Percentiles rank a stretch among this genome's conserved stretches.
These are phyloP conservation scores for Macrophomina pseudophaseolina DNA, from an alignment of 2,329 filamentous ascomycete species.

Conservation along the genomic window DNA sequence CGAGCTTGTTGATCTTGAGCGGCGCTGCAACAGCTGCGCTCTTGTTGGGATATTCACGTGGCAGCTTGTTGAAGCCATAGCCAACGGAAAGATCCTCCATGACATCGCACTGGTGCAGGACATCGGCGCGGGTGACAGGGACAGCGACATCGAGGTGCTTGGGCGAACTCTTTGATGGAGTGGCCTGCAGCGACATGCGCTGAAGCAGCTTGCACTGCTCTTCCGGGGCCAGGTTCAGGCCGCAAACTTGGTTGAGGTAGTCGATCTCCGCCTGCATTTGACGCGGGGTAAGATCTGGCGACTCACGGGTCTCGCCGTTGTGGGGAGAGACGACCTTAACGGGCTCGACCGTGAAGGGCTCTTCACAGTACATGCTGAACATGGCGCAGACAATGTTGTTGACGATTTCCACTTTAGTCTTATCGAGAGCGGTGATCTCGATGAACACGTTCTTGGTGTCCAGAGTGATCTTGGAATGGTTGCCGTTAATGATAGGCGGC, in stretches of 20 bases:
- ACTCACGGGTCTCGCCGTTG: constrained; percentile 81
- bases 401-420: constrained; percentile 95
- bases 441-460: constrained; percentile 94
- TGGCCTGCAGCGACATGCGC: constrained; percentile 87
- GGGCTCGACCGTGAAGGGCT: constrained; percentile 87
- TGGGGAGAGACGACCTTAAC: constrained; percentile 91
- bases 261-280: constrained; percentile 81
- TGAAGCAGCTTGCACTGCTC: constrained; percentile 79
- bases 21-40: constrained; percentile 85
- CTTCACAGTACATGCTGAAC: constrained; percentile 92
- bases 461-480: constrained; percentile 94
- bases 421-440: constrained; percentile 94
- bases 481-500: constrained; percentile 95
- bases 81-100: constrained; percentile 98
- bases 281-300: constrained; percentile 79
- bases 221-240: constrained; percentile 74
- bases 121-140: constrained; percentile 88
- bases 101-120: constrained; percentile 95
- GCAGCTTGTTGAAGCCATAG: constrained; percentile 96
- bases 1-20: constrained; percentile 90
- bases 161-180: constrained; percentile 73
- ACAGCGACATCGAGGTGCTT: constrained; percentile 77
- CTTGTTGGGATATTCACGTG: constrained; percentile 83
- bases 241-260: constrained; percentile 93
- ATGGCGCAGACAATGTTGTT: constrained; percentile 95